Percentiles rank a stretch among this genome's conserved stretches.
Evolutionary conservation across 108 stramenopile species (phyloP).

Genomic region (Pinguiococcus pyrenoidosus): DNA sequence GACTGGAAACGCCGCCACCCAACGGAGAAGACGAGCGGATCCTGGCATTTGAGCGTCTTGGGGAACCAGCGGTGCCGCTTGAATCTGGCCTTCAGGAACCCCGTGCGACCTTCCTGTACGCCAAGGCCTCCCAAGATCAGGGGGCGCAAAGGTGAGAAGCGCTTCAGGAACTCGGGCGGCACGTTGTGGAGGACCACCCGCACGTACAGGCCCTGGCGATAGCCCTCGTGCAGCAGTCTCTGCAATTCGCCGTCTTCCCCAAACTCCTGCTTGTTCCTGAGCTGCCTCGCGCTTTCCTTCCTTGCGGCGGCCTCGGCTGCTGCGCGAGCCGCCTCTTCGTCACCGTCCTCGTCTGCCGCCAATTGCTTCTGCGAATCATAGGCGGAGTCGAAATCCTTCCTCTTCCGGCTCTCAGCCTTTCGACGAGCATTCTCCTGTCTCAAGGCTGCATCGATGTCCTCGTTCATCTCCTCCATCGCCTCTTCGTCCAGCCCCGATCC

Average conservation of each 20-base stretch:
- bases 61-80: constrained; percentile 97
- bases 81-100: constrained; percentile 67
- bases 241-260: constrained; percentile 63
- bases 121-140: constrained; percentile 84
- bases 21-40: constrained; percentile 83
- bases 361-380: neutral
- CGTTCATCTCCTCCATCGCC: constrained; percentile 60
- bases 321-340: constrained; percentile 17
- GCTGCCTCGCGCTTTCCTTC: constrained; percentile 44
- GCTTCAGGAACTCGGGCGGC: constrained; percentile 59
- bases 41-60: constrained; percentile 69
- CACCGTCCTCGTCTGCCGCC: neutral
- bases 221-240: constrained; percentile 69
- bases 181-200: constrained; percentile 68
- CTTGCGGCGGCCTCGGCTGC: constrained; percentile 46
- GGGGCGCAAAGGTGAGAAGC: constrained; percentile 61
- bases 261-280: constrained; percentile 73
- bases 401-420: too few relatives aligned
- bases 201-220: constrained; percentile 74
- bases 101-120: constrained; percentile 70
- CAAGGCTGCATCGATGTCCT: too few relatives aligned
- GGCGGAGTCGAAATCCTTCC: too few relatives aligned
- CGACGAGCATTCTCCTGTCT: too few relatives aligned
- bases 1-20: constrained; percentile 96
- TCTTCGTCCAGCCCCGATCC: too few relatives aligned